Base-by-base conservation (phyloP, 164 flowering plant species). In the Chimonanthus praecox region DNA sequence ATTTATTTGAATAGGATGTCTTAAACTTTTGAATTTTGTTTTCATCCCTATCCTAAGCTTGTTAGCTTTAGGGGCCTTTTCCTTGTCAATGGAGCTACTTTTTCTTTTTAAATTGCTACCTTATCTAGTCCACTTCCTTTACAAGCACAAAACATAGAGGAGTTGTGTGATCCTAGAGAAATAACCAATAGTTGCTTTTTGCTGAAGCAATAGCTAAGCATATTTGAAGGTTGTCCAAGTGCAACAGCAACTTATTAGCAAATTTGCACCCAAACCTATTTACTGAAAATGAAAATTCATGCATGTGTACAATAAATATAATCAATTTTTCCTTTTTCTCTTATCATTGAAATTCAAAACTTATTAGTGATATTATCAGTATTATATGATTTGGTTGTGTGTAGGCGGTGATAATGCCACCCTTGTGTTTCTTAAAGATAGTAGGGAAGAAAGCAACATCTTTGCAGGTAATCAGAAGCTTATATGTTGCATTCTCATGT, bases 381-480 rank as follows among this genome's bases (percentile, higher is more conserved):
- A 20, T 0, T 15, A 33, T 4, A 7, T 70, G 8, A 48, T 10
- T 60, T 49, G 33, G 44, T 45, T 47, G 49, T 44, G 72, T n/a
- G 5, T 85, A 92, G 98, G 87, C 94, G 0, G 76, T 94, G 6
- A 82, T 94, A 76, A 71, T 91, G 75, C 98, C 97, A 50, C 76
- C 97, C 18, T 70, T 91, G 9, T 92, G 95, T 70, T 94, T 84
- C 82, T 75, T 92, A 45, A 88, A 76, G 78, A 86, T 92, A 48
- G 74, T 72, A 75, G 83, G 85, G 74, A 83, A 74, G 72, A 85
- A 87, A 73, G 95, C 94, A 10, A 82, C 92, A 63, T 78, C 10
- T 11, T 71, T 69, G 58, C 89, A 92, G 94, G 98, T 94, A 76
- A 68, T 49, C 46, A 1, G 7, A 18, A 66, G 7, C 47, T 63